Conservation (phyloP, 495 filamentous ascomycete species). For the Lichenothelia convexa region DNA sequence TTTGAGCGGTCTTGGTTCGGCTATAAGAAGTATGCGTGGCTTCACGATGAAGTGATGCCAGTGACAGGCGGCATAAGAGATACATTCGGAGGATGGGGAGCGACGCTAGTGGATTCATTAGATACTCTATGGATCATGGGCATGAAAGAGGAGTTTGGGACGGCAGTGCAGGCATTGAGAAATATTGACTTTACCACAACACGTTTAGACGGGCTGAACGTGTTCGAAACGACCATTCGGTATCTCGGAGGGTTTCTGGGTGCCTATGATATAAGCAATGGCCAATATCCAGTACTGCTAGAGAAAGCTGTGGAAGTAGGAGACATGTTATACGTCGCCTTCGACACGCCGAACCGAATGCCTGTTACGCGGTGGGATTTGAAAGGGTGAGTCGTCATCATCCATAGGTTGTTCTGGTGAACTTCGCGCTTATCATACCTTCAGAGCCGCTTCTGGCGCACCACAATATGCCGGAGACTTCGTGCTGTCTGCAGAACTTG, state of each 20-base stretch:
- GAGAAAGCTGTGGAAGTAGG: conserved; percentile 22
- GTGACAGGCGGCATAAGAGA: conserved; percentile 32
- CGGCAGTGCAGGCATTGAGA: conserved; percentile 15
- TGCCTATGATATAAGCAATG: conserved; percentile 31
- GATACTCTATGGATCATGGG: conserved; percentile 25
- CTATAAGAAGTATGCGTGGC: conserved; percentile 62
- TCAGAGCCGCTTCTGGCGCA: not conserved
- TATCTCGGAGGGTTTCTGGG: conserved; percentile 32
- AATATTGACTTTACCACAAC: conserved; percentile 21
- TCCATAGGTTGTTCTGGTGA: not conserved
- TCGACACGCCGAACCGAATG: conserved; percentile 25
- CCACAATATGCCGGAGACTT: conserved; percentile 12
- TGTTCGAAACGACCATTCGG: conserved; percentile 32
- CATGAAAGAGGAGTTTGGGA: conserved; percentile 19
- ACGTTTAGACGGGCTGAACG: conserved; percentile 18
- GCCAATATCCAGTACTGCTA: conserved; percentile 18
- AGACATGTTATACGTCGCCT: conserved; percentile 26
- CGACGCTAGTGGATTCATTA: conserved; percentile 19
- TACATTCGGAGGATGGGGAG: conserved; percentile 21
- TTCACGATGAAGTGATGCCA: conserved; percentile 59
- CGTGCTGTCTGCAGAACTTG: conserved; percentile 17
- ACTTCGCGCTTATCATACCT: not conserved
- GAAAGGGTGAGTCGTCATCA: not conserved
- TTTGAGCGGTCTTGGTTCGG: conserved; percentile 58
- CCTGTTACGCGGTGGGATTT: conserved; percentile 14